phyloP scores from a whole-genome alignment of 1,284 basidiomycete genomes.

The Pseudozyma hubeiensis region DNA sequence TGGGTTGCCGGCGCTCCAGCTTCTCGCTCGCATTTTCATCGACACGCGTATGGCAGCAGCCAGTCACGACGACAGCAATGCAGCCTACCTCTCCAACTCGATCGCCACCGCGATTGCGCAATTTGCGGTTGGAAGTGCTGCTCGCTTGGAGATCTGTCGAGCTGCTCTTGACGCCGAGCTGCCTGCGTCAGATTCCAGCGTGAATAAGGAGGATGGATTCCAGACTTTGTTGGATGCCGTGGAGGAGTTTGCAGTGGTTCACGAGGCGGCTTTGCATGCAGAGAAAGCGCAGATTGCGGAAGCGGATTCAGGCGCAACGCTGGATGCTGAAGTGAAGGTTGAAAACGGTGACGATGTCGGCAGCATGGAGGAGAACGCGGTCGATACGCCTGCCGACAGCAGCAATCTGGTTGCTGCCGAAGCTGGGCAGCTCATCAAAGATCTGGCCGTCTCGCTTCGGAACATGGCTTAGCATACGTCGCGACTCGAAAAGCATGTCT shows the following conservation, averaged over 20 bases:
- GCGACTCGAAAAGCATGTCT: no score
- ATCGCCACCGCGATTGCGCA: constrained; percentile 48
- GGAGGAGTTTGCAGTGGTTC: constrained; percentile 43
- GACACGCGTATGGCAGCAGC: constrained; percentile 27
- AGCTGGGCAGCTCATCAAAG: constrained; percentile 46
- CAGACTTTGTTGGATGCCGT: constrained; percentile 37
- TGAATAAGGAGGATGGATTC: constrained; percentile 19
- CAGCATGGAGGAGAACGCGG: neutral
- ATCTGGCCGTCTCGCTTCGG: constrained; percentile 32
- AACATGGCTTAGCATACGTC: constrained; percentile 15
- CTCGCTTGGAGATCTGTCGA: constrained; percentile 8
- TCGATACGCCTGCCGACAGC: neutral
- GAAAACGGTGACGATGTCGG: constrained; percentile 2
- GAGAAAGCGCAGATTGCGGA: constrained; percentile 76
- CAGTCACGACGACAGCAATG: constrained; percentile 28
- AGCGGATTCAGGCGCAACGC: constrained; percentile 81
- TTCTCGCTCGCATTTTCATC: constrained; percentile 35
- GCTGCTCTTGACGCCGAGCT: constrained; percentile 19
- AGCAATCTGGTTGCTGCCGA: constrained; percentile 23
- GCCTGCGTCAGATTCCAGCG: neutral
- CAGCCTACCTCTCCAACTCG: constrained; percentile 50
- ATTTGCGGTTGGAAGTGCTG: constrained; percentile 29
- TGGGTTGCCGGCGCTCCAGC: constrained; percentile 10
- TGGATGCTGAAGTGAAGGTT: constrained; percentile 74
- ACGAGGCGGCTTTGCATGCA: constrained; percentile 27